Evolutionary conservation across 2,329 filamentous ascomycete species (phyloP).

Genomic region (Neocatenulostroma microsporum): DNA sequence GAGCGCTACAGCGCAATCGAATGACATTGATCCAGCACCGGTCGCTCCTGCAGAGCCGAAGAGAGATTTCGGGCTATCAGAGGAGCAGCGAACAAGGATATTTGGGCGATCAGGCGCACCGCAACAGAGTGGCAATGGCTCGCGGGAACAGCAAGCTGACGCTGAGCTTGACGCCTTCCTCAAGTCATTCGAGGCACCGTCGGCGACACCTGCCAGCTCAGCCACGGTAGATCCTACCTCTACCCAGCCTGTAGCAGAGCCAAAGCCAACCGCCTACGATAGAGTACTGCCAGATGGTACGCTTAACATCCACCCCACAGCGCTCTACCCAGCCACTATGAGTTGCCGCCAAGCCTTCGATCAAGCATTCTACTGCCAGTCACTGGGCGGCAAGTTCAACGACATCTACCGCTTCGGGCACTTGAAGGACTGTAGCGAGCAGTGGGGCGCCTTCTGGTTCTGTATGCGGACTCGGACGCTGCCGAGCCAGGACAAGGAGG

Average conservation of each 20-base stretch:
- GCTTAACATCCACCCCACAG: slow-evolving; percentile 45
- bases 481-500: slow-evolving; percentile 51
- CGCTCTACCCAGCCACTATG: slow-evolving; percentile 71
- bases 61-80: slow-evolving; percentile 17
- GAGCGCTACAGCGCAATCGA: slow-evolving; percentile 3
- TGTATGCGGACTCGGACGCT: slow-evolving; percentile 79
- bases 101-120: slow-evolving; percentile 18
- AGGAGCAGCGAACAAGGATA: slow-evolving; percentile 25
- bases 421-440: slow-evolving; percentile 68
- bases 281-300: slow-evolving; percentile 22
- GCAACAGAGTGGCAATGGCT: slow-evolving; percentile 21
- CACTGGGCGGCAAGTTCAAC: slow-evolving; percentile 82
- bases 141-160: slow-evolving; percentile 43
- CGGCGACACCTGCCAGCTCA: slow-evolving; percentile 12
- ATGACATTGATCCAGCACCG: background rate
- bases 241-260: slow-evolving; percentile 15
- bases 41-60: background rate
- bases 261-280: slow-evolving; percentile 12
- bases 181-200: slow-evolving; percentile 36
- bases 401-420: slow-evolving; percentile 81
- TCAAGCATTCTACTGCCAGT: slow-evolving; percentile 87
- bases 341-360: slow-evolving; percentile 89
- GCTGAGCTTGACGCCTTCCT: slow-evolving; percentile 49
- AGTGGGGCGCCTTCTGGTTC: slow-evolving; percentile 95
- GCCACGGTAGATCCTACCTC: slow-evolving; percentile 10